These are phyloP conservation scores for Colletotrichum aenigma DNA, from an alignment of 2,329 filamentous ascomycete genomes.

Conservation along the genomic window DNA sequence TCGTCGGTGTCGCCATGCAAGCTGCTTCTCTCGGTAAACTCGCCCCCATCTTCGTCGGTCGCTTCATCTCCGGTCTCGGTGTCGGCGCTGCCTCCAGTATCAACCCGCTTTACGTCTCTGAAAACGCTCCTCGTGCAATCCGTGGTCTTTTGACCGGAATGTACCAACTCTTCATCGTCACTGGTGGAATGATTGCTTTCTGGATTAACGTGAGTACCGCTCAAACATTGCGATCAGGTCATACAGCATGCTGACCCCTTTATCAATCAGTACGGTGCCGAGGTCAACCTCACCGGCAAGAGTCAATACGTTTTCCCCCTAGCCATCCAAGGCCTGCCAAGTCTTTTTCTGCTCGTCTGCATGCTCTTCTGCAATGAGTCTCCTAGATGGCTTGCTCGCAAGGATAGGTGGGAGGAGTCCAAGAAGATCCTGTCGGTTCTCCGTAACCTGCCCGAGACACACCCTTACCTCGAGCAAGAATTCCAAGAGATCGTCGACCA, in stretches of 20 bases:
- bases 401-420: constrained; percentile 69
- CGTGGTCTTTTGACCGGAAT: constrained; percentile 47
- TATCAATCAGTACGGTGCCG: constrained; percentile 40
- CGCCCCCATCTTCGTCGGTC: constrained; percentile 65
- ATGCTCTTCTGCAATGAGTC: constrained; percentile 70
- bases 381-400: constrained; percentile 67
- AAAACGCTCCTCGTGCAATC: constrained; percentile 48
- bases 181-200: constrained; percentile 46
- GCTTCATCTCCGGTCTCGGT: constrained; percentile 55
- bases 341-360: constrained; percentile 59
- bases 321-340: constrained; percentile 66
- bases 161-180: constrained; percentile 52
- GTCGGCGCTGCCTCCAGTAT: constrained; percentile 47
- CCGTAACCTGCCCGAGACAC: constrained; percentile 55
- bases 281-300: constrained; percentile 36
- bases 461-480: constrained; percentile 61
- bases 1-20: constrained; percentile 66
- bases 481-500: constrained; percentile 59
- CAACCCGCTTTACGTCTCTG: constrained; percentile 49
- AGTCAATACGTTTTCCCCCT: constrained; percentile 51
- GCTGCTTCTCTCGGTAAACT: constrained; percentile 61
- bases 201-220: constrained; percentile 45
- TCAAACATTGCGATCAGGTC: neutral
- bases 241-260: neutral
- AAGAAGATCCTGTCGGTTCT: constrained; percentile 57